Conservation (phyloP, 2,329 filamentous ascomycete genomes). For the Botrytis medusae region DNA sequence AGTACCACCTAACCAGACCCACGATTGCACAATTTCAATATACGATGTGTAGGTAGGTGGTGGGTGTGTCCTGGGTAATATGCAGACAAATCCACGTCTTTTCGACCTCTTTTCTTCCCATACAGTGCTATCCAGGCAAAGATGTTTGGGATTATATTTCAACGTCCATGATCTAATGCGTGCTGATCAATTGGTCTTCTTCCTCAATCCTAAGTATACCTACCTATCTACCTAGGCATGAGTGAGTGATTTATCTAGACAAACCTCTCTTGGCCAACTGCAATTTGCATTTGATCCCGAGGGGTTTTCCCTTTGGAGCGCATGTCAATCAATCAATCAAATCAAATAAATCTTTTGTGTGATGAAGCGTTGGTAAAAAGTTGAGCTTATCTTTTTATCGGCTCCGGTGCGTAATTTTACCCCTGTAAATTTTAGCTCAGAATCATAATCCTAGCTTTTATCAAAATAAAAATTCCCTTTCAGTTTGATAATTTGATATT, state of each 20-base stretch:
- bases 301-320: neutral
- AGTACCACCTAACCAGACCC: conserved; percentile 8
- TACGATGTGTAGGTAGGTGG: neutral
- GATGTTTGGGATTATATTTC: neutral
- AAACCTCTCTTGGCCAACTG: neutral
- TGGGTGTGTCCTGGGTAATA: neutral
- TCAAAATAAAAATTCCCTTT: conserved; percentile 23
- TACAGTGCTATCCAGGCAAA: neutral
- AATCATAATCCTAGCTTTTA: conserved; percentile 15
- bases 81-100: neutral
- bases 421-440: conserved; percentile 13
- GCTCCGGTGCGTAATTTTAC: conserved; percentile 11
- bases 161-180: neutral
- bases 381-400: conserved; percentile 16
- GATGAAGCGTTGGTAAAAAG: neutral
- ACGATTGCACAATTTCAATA: conserved; percentile 7
- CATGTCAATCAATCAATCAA: neutral
- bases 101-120: neutral
- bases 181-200: neutral
- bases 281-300: conserved; percentile 1
- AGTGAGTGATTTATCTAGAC: neutral
- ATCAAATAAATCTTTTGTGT: neutral
- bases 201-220: neutral
- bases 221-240: neutral
- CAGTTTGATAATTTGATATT: conserved; percentile 1